Percentiles rank a stretch among this genome's conserved stretches.
Evolutionary conservation across 345 rosid species (phyloP).

Genomic region (Pistacia vera): DNA sequence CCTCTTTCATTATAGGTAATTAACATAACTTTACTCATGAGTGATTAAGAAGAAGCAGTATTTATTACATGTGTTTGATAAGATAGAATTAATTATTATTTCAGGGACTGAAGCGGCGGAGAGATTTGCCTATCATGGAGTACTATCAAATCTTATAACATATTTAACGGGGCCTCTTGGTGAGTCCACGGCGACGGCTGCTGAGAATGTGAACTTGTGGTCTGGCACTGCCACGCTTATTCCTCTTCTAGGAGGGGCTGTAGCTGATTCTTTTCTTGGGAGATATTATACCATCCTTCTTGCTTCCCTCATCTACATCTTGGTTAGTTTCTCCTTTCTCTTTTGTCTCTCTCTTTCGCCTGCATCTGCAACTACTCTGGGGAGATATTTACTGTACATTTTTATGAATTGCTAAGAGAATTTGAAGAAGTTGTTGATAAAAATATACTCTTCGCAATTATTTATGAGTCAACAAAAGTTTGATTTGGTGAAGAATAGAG

Average conservation of each 20-base stretch:
- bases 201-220: slow-evolving; percentile 52
- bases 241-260: slow-evolving; percentile 50
- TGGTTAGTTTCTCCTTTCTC: slow-evolving; percentile 26
- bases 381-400: too few species aligned
- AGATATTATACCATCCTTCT: slow-evolving; percentile 45
- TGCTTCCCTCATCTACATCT: slow-evolving; percentile 43
- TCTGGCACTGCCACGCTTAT: slow-evolving; percentile 44
- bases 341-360: too few species aligned
- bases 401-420: too few species aligned
- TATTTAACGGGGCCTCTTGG: slow-evolving; percentile 52
- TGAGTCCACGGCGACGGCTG: slow-evolving; percentile 48
- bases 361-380: too few species aligned
- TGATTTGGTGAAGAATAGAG: too few species aligned
- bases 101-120: slow-evolving; percentile 51
- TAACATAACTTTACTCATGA: not conserved
- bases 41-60: slow-evolving; percentile 25
- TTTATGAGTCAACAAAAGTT: too few species aligned
- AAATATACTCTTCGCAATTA: too few species aligned
- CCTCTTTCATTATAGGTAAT: slow-evolving; percentile 35
- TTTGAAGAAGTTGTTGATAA: too few species aligned
- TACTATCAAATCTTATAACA: slow-evolving; percentile 43
- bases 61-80: slow-evolving; percentile 25
- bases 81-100: too few species aligned
- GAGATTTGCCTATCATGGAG: slow-evolving; percentile 48
- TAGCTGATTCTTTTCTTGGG: slow-evolving; percentile 56